Conservation (phyloP, 768 basidiomycete genomes). For the Lanmaoa pseudosensibilis region DNA sequence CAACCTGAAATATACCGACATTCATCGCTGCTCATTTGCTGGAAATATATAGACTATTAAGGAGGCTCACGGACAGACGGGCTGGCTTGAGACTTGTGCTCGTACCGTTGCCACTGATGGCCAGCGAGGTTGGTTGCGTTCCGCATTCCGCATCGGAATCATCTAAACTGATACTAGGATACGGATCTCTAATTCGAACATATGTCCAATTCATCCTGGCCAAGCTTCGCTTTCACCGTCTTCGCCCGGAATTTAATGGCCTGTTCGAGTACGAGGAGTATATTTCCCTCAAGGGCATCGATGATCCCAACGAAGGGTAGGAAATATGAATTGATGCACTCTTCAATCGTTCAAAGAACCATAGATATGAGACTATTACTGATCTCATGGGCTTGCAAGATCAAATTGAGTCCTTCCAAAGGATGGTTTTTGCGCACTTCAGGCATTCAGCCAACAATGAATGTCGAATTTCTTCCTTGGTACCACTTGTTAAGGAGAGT, state of each 20-base stretch:
- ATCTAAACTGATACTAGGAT: slow-evolving; percentile 53
- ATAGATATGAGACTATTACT: slow-evolving; percentile 94
- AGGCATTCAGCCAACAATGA: slow-evolving; percentile 90
- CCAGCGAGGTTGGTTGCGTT: slow-evolving; percentile 56
- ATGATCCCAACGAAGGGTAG: slow-evolving; percentile 99
- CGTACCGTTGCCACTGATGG: slow-evolving; percentile 82
- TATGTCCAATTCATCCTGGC: slow-evolving; percentile 96
- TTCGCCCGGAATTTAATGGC: slow-evolving; percentile 97
- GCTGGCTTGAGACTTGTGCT: slow-evolving; percentile 97
- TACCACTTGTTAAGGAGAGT: slow-evolving; percentile 97
- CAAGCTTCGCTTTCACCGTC: slow-evolving; percentile 93
- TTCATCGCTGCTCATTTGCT: slow-evolving; percentile 11
- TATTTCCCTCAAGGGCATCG: slow-evolving; percentile 93
- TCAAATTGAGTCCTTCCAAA: slow-evolving; percentile 98
- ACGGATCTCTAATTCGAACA: slow-evolving; percentile 88
- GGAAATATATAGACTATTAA: slow-evolving; percentile 74
- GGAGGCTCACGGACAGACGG: slow-evolving; percentile 94
- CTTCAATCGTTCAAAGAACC: slow-evolving; percentile 9
- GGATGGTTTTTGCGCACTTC: slow-evolving; percentile 96
- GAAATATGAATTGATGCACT: slow-evolving; percentile 24
- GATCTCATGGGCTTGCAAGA: slow-evolving; percentile 98
- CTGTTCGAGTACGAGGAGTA: slow-evolving; percentile 99
- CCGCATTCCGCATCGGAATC: neutral
- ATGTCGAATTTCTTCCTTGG: slow-evolving; percentile 92
- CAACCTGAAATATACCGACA: neutral